Conservation (phyloP, 2,329 filamentous ascomycete species). For the Cryphonectria japonica region DNA sequence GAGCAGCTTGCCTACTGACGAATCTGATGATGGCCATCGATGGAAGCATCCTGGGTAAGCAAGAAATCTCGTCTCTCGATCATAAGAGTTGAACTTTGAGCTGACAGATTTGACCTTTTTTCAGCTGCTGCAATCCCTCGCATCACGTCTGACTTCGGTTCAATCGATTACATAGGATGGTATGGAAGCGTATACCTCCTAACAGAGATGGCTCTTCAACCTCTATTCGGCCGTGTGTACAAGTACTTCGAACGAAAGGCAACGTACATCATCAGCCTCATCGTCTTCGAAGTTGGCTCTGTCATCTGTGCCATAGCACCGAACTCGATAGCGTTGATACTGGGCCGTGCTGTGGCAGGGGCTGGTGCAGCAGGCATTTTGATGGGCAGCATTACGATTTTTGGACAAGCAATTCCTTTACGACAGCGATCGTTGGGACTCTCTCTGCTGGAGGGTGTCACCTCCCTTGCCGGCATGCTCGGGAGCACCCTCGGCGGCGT, state of each 20-base stretch:
- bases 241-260: constrained; percentile 20
- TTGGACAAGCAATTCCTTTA: constrained; percentile 16
- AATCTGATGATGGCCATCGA: constrained; percentile 15
- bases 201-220: constrained; percentile 17
- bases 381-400: constrained; percentile 16
- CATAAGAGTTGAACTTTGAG: background rate
- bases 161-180: constrained; percentile 20
- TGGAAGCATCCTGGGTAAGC: constrained; percentile 11
- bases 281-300: constrained; percentile 18
- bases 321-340: constrained; percentile 19
- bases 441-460: constrained; percentile 15
- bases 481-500: constrained; percentile 17
- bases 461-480: constrained; percentile 21
- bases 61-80: background rate
- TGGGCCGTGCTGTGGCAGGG: constrained; percentile 16
- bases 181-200: constrained; percentile 19
- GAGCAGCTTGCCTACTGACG: constrained; percentile 3
- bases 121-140: constrained; percentile 16
- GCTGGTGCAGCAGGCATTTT: constrained; percentile 15
- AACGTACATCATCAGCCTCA: constrained; percentile 11
- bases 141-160: constrained; percentile 21
- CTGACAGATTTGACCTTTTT: background rate
- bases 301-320: constrained; percentile 18
- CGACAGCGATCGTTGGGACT: constrained; percentile 17
- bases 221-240: constrained; percentile 18